Evolutionary conservation across 768 basidiomycete species (phyloP).

Genomic region (Sporobolomyces pararoseus): DNA sequence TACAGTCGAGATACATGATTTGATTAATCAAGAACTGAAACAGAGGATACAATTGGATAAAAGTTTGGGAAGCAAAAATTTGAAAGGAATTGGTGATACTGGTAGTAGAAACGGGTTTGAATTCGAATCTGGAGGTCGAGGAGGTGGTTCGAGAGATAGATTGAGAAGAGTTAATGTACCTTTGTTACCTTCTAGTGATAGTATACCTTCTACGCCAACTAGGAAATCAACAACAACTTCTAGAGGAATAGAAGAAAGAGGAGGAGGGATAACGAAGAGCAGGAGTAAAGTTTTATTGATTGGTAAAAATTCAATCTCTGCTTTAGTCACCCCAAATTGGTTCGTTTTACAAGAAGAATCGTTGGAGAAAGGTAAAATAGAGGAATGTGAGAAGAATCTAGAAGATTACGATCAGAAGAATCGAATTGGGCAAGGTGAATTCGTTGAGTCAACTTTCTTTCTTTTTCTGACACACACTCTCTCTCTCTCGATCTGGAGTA

Average conservation of each 20-base stretch:
- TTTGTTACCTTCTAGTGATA: no score
- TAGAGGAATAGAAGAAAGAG: not conserved
- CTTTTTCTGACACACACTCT: no score
- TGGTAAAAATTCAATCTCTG: slow-evolving; percentile 33
- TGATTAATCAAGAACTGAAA: slow-evolving; percentile 67
- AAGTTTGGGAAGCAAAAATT: not conserved
- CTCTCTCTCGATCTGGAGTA: no score
- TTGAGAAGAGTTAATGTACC: no score
- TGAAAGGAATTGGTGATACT: no score
- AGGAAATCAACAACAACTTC: no score
- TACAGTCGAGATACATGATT: slow-evolving; percentile 73
- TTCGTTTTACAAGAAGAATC: slow-evolving; percentile 39
- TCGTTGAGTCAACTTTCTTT: no score
- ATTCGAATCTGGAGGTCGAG: not conserved
- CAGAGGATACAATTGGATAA: slow-evolving; percentile 58
- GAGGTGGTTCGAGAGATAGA: no score
- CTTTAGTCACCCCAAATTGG: slow-evolving; percentile 34
- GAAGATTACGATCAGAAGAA: not conserved
- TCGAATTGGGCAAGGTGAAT: no score
- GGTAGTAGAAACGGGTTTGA: no score
- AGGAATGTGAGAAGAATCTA: slow-evolving; percentile 20
- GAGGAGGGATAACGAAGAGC: not conserved
- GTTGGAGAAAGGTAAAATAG: slow-evolving; percentile 30
- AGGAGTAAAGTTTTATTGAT: slow-evolving; percentile 23
- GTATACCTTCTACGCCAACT: no score